These are phyloP conservation scores for Saccharomyces hybrid DNA, from an alignment of 1,139 yeast species.

Conservation along the genomic window DNA sequence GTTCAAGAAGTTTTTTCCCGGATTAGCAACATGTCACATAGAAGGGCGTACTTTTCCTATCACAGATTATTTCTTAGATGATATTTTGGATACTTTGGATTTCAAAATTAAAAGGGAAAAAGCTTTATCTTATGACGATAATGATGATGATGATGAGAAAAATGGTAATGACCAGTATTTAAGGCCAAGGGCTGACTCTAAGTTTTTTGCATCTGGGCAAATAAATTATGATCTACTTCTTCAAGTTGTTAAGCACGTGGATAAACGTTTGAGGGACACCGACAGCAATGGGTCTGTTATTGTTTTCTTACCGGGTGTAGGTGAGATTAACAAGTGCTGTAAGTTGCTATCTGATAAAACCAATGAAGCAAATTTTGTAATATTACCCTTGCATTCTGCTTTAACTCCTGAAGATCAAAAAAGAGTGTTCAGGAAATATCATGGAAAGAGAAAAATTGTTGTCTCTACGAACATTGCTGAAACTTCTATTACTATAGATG, in stretches of 20 bases:
- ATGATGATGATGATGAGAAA: constrained; percentile 12
- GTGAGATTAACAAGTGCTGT: constrained; percentile 68
- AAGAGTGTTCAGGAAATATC: constrained; percentile 56
- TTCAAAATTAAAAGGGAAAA: constrained; percentile 38
- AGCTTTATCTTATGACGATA: constrained; percentile 13
- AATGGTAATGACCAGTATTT: constrained; percentile 28
- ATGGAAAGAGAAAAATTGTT: constrained; percentile 62
- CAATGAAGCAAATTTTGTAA: constrained; percentile 27
- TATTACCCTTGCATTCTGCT: constrained; percentile 82
- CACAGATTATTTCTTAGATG: constrained; percentile 61
- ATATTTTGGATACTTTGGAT: constrained; percentile 46
- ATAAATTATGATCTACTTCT: constrained; percentile 69
- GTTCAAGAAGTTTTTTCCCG: constrained; percentile 56
- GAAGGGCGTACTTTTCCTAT: constrained; percentile 94
- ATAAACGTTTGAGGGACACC: constrained; percentile 37
- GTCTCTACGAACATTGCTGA: constrained; percentile 86
- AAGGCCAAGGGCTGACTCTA: constrained; percentile 54
- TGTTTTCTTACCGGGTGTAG: constrained; percentile 83
- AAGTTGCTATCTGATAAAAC: constrained; percentile 19
- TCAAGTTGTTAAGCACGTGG: constrained; percentile 46
- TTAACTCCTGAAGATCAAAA: constrained; percentile 76
- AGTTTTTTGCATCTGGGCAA: constrained; percentile 53
- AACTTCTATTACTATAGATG: constrained; percentile 87
- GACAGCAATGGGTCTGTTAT: constrained; percentile 63
- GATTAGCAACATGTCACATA: constrained; percentile 52